These are phyloP conservation scores for Pseudomicrostroma phylloplanum DNA, from an alignment of 1,284 basidiomycete species.

Conservation along the genomic window DNA sequence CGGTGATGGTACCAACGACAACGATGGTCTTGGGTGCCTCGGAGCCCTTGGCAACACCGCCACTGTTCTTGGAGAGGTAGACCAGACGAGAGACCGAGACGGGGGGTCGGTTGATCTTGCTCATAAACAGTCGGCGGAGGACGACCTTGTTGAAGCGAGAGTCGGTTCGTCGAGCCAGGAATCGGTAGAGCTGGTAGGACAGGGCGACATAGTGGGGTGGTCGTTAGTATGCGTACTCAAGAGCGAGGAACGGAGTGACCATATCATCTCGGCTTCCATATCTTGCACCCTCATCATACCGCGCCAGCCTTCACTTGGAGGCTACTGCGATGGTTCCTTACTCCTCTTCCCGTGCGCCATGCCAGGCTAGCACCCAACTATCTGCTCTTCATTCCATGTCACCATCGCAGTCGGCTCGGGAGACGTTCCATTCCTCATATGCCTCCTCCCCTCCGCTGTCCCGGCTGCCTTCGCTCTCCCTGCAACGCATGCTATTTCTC, in stretches of 20 bases:
- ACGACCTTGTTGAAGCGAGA: conserved; percentile 95
- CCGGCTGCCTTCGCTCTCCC: too few relatives aligned
- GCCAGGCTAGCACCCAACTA: too few relatives aligned
- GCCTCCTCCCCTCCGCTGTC: too few relatives aligned
- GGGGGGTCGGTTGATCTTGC: conserved; percentile 94
- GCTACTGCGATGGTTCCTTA: not conserved
- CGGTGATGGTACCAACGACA: conserved; percentile 84
- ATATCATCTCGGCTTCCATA: not conserved
- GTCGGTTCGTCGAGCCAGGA: conserved; percentile 95
- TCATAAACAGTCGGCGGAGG: conserved; percentile 93
- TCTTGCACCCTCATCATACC: not conserved
- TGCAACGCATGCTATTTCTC: too few relatives aligned
- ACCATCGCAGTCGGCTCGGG: too few relatives aligned
- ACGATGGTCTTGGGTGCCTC: conserved; percentile 62
- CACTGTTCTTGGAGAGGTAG: conserved; percentile 48
- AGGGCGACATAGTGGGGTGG: conserved; percentile 4
- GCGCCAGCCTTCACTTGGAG: not conserved
- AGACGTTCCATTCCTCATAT: too few relatives aligned
- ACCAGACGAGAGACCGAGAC: conserved; percentile 60
- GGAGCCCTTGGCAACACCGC: conserved; percentile 38
- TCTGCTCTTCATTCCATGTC: too few relatives aligned
- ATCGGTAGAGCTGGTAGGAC: conserved; percentile 79
- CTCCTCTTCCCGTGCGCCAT: too few relatives aligned
- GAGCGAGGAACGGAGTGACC: not conserved
- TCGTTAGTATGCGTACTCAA: not conserved